Conservation (phyloP, 1,284 basidiomycete species). For the Microbotryum silenes-acaulis region DNA sequence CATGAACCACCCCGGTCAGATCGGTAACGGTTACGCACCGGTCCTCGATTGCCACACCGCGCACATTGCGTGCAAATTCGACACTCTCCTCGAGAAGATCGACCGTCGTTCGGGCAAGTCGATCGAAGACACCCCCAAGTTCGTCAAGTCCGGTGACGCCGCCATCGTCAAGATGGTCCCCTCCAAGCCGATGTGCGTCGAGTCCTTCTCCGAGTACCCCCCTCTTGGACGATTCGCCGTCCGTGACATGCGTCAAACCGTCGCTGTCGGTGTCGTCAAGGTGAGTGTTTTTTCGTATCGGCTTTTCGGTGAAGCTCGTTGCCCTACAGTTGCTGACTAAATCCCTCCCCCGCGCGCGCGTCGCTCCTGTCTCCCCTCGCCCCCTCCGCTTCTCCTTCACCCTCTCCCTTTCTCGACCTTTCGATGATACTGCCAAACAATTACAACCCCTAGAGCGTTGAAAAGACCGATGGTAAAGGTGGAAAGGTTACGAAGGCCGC, state of each 20-base stretch:
- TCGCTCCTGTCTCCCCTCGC: too few relatives aligned
- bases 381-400: too few relatives aligned
- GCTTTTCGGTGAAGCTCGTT: too few relatives aligned
- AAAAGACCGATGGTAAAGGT: conserved; percentile 76
- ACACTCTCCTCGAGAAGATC: conserved; percentile 94
- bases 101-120: conserved; percentile 95
- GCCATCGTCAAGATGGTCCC: conserved; percentile 90
- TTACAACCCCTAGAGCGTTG: conserved; percentile 49
- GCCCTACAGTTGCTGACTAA: background rate
- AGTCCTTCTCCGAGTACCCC: conserved; percentile 60
- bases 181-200: conserved; percentile 76
- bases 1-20: conserved; percentile 99
- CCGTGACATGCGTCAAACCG: conserved; percentile 60
- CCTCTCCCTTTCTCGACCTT: too few relatives aligned
- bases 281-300: conserved; percentile 26
- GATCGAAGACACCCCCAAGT: conserved; percentile 82
- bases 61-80: conserved; percentile 90
- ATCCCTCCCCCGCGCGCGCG: too few relatives aligned
- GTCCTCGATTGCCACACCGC: conserved; percentile 99
- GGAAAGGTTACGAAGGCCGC: conserved; percentile 84
- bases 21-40: conserved; percentile 93
- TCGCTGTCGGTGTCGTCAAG: conserved; percentile 91
- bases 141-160: conserved; percentile 80
- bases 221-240: conserved; percentile 93
- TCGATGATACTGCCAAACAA: too few relatives aligned